Percentiles rank a stretch among this genome's conserved stretches.
Evolutionary conservation across 225 moss, liverwort and hornwort species (phyloP).

Genomic region (Physcomitrellopsis africana): DNA sequence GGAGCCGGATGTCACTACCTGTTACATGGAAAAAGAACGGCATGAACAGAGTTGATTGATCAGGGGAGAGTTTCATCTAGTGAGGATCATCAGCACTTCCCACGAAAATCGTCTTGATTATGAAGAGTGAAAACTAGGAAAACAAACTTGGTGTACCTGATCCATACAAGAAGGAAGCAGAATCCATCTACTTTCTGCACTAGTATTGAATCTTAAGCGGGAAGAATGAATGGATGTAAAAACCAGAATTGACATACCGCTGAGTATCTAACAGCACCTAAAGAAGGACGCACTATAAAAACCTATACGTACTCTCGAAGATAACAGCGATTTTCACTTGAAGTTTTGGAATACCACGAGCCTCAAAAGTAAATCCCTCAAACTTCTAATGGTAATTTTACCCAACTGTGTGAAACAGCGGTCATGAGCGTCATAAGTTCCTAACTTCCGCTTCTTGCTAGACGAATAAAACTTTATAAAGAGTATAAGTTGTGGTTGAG

Average conservation of each 20-base stretch:
- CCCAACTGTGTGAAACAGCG: constrained; percentile 19
- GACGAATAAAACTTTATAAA: constrained; percentile 13
- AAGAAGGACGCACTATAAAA: neutral
- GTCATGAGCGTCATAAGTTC: constrained; percentile 18
- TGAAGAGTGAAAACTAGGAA: constrained; percentile 8
- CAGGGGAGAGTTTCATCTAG: constrained; percentile 5
- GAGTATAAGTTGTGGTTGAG: constrained; percentile 20
- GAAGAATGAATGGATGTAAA: constrained; percentile 12
- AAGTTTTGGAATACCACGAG: constrained; percentile 16
- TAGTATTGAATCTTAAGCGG: constrained; percentile 1
- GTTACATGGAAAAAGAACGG: constrained; percentile 31
- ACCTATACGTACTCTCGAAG: constrained; percentile 10
- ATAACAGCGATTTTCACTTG: constrained; percentile 20
- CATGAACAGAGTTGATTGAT: constrained; percentile 16
- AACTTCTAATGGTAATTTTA: constrained; percentile 4
- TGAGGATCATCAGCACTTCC: constrained; percentile 11
- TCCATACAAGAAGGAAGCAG: constrained; percentile 2
- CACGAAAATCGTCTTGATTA: neutral
- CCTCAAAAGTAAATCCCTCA: constrained; percentile 6
- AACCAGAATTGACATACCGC: constrained; percentile 20
- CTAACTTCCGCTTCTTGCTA: constrained; percentile 8
- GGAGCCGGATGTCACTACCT: constrained; percentile 80
- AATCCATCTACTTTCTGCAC: constrained; percentile 20
- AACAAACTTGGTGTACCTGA: neutral
- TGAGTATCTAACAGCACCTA: constrained; percentile 9